Evolutionary conservation across 2,329 filamentous ascomycete genomes (phyloP), one percentile per base, ranked within the genome.

Genomic region (Fusarium temperatum): DNA sequence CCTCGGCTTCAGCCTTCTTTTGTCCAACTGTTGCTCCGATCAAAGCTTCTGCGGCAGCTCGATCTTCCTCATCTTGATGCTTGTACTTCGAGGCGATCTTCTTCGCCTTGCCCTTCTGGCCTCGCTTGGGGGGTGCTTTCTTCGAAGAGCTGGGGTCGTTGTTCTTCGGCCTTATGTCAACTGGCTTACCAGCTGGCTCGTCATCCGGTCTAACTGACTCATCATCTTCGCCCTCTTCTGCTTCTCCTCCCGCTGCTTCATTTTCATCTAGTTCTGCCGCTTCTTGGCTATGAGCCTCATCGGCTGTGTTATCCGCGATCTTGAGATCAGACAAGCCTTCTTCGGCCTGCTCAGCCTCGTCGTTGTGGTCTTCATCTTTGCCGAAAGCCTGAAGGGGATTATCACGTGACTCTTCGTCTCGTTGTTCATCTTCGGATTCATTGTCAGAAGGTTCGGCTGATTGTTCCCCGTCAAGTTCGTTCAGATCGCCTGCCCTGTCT

Each of bases 31-130:
- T 85, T 5, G 94, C 92, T 44, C 96, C 96, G n/a, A 98, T 90
- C n/a, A 98, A 88, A 30, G 91, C 88, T 82, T 98, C 93, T 38
- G 95, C 94, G 0, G 95, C 89, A 12, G 89, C 89, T 18, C 95
- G 94, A 79, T 99, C 96, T 82, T 98, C 96, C 63, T 98, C 95
- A 77, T 98, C 96, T 86, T 98, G 96, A 77, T 97, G 87, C 51
- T 93, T 96, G 84, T 99, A 99, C 81, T 98, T 98, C 66, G 90
- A 86, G 8, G 94, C 94, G 5, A 94, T 91, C 82, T 96, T 97
- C 85, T 97, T 98, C 48, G 92, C 91, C 81, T 97, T 98, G 68
- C 88, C 89, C 66, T 90, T 91, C 81, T 97, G 94, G 36, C 95
- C 94, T 65, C 95, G 91, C 80, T 91, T 93, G 38, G 82, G 78